These are phyloP conservation scores for Saitozyma sp. DNA, from an alignment of 768 basidiomycete genomes.

Conservation along the genomic window DNA sequence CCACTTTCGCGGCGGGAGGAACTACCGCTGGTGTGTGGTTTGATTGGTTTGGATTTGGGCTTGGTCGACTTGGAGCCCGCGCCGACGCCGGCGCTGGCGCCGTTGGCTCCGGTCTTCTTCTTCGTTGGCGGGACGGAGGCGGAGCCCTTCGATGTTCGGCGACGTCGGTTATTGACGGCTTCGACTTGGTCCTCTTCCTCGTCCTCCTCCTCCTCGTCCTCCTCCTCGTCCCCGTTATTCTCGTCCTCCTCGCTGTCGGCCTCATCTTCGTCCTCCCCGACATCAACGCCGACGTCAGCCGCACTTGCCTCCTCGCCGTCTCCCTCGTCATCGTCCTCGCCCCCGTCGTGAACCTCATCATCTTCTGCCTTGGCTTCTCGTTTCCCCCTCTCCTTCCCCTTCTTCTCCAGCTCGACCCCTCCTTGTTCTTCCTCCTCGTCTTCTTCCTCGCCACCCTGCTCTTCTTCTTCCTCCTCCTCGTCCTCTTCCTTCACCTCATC, in stretches of 20 bases:
- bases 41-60: not conserved
- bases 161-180: not conserved
- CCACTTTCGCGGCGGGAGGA: not conserved
- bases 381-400: not conserved
- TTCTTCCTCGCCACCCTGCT: not conserved
- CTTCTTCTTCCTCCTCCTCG: not conserved
- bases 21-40: not conserved
- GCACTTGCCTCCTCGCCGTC: not conserved
- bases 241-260: not conserved
- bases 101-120: not conserved
- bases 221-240: constrained; percentile 1
- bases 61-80: not conserved
- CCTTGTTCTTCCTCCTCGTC: not conserved
- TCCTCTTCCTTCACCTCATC: not conserved
- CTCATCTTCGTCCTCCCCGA: not conserved
- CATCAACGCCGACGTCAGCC: not conserved
- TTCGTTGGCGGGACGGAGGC: not conserved
- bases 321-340: not conserved
- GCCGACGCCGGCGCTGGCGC: not conserved
- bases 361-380: not conserved
- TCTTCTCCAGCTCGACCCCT: not conserved
- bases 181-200: not conserved
- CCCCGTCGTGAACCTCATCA: not conserved
- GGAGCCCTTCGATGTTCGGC: not conserved
- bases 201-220: not conserved